Base-by-base conservation (phyloP, 2,329 filamentous ascomycete genomes). In the Stagonosporopsis cucurbitacearum region DNA sequence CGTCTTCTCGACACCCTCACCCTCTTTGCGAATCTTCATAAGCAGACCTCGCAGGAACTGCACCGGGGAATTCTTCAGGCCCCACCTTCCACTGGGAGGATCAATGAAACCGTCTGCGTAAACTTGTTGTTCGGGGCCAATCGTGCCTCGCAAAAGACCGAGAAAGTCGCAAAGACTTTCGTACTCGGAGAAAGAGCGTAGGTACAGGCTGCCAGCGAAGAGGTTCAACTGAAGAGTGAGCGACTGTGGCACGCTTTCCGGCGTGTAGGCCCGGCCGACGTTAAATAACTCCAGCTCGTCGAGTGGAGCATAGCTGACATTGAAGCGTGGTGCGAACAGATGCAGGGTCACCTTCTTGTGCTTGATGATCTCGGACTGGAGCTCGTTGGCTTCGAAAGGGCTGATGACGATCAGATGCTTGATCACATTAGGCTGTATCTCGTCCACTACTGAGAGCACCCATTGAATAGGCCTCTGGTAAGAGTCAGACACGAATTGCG, bases 161-260 rank as follows among this genome's bases (percentile, higher is more conserved):
- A 90, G 72, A 36, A 80, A 81, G 1, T 75, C 67, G 56, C 85
- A 88, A 0, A 82, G 66, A 1, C 75, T 67, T 0, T 68, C 59
- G 58, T 91, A 92, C 49, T 89, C 82, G 0, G 74, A 54, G 39
- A 79, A 83, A 0, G 77, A 80, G 0, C 67, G 70, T 9, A 91
- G 76, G 61, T 91, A 91, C 0, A 91, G 77, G 50, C 89, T 86
- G 0, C 88, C 89, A 0, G 89, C 78, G 50, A 92, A 91, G 0
- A 91, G 72, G 39, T 88, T 88, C 0, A 91, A 78, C 52, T 84
- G 78, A 0, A 78, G 72, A 0, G 75, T 68, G 0, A 83, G 64
- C 0, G 51, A 66, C 9, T 63, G 68, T 12, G 60, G 65, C 4
- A 69, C 51, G 7, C 25, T 30, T 2, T 6, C 12, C 1, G 55